Percentiles rank a stretch among this genome's conserved stretches.
phyloP scores from a whole-genome alignment of 441 rosid genomes.

The Viola pubescens region DNA sequence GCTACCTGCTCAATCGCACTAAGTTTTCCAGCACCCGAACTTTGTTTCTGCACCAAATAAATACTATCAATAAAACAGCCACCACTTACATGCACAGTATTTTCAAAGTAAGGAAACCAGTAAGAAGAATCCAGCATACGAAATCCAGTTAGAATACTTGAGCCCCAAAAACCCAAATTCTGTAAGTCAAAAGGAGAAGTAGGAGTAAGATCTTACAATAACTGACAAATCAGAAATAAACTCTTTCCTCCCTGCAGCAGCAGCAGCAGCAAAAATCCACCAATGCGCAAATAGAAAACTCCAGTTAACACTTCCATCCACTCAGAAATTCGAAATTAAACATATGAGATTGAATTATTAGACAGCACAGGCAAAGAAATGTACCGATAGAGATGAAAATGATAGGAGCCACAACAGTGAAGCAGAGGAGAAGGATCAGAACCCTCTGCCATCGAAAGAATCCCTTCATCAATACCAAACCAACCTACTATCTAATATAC shows the following conservation, averaged over 20 bases:
- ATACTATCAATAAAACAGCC: background rate
- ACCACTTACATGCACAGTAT: conserved; percentile 5
- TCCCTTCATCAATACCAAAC: conserved; percentile 52
- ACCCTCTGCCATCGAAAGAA: conserved; percentile 72
- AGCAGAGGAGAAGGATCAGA: conserved; percentile 66
- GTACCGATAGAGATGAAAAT: conserved; percentile 58
- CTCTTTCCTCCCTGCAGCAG: conserved; percentile 48
- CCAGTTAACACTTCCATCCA: background rate
- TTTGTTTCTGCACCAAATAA: conserved; percentile 52
- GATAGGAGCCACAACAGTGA: conserved; percentile 67
- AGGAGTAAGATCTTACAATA: conserved; percentile 37
- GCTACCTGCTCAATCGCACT: conserved; percentile 57
- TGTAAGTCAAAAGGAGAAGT: conserved; percentile 15
- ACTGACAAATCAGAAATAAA: conserved; percentile 51
- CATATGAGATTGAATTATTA: background rate
- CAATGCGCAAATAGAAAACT: conserved; percentile 11
- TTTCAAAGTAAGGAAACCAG: too few relatives aligned
- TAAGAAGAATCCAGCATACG: background rate
- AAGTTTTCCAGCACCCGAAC: conserved; percentile 38
- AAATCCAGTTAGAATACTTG: background rate
- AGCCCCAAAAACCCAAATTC: background rate
- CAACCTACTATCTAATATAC: background rate
- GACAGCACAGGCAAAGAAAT: background rate
- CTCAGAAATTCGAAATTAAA: background rate
- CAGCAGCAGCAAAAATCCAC: conserved; percentile 22